Base-by-base conservation (phyloP, 108 stramenopile species). In the Cyclostephanos invisitatus region DNA sequence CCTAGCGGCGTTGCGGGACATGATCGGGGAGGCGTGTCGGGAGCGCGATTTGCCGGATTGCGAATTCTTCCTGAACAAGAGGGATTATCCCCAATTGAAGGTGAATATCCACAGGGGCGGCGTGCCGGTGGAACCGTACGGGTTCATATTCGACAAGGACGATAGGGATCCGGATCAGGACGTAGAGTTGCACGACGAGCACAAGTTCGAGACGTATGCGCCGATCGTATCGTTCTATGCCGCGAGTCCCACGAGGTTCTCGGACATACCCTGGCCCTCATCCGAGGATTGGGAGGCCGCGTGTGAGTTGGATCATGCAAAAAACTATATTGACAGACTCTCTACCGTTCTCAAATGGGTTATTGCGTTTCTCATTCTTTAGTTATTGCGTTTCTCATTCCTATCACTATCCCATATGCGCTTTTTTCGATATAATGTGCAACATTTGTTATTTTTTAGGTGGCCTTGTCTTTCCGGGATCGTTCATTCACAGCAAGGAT, bases 211-310 rank as follows among this genome's bases (percentile, higher is more conserved):
- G 36, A 82, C 85, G 37, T 97, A 98, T 73, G 98, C 99, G 7
- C 99, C 99, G 14, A 97, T 99, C 59, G 88, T 96, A 7, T 95
- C 90, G 58, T 98, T 99, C 84, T 99, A 97, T 77, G 94, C 96
- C 35, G 91, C 91, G 36, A 74, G 76, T 10, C 87, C 87, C 38
- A 76, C 82, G 63, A 82, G 96, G 20, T 99, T 99, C 73, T 94
- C 98, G 0, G 99, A 99, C 72, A 87, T 99, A 50, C 98, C 99
- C 14, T 96, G 97, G 87, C 98, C 98, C n/a, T 88, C 94, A n/a
- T 95, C 97, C 5, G 99, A 99, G 72, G 99, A 99, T 91, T 99
- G 99, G 99, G 99, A 98, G 64, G 97, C 96, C 47, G 99, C 99
- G 7, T 97, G 96, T 65, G 97, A 97, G 54, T 70, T 59, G 0